These are phyloP conservation scores for Anastatica hierochuntica DNA, from an alignment of 345 rosid species.

Conservation along the genomic window DNA sequence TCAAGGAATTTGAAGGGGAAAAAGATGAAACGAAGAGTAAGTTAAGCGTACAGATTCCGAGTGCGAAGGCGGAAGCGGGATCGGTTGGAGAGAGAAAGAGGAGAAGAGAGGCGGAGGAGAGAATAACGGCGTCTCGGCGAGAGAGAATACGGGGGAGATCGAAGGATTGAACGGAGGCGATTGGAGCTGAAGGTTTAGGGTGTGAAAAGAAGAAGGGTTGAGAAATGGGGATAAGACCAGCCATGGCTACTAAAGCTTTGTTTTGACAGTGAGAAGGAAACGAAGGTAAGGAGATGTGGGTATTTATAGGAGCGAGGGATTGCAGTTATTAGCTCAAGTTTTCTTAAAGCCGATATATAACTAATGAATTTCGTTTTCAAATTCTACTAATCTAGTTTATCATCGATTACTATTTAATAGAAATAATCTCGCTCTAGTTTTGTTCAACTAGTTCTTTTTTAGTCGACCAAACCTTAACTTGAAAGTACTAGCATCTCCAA, in stretches of 20 bases:
- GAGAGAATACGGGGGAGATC: slow-evolving; percentile 16
- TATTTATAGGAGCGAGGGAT: too few species aligned
- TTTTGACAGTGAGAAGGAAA: background rate
- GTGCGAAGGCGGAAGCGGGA: slow-evolving; percentile 44
- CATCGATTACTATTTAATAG: too few species aligned
- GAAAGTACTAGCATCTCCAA: too few species aligned
- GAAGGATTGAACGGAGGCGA: slow-evolving; percentile 3
- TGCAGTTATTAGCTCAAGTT: too few species aligned
- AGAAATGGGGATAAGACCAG: slow-evolving; percentile 32
- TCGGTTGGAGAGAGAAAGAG: slow-evolving; percentile 29
- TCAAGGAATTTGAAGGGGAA: background rate
- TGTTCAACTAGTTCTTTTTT: too few species aligned
- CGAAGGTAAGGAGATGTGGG: background rate
- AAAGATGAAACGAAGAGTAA: background rate
- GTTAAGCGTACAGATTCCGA: slow-evolving; percentile 68
- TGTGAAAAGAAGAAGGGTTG: slow-evolving; percentile 7
- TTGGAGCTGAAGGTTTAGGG: slow-evolving; percentile 14
- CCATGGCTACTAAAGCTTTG: background rate
- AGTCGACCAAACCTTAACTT: too few species aligned
- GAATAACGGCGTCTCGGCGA: slow-evolving; percentile 43
- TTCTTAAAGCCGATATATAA: too few species aligned
- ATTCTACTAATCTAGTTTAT: too few species aligned
- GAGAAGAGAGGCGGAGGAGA: slow-evolving; percentile 39
- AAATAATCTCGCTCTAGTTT: too few species aligned
- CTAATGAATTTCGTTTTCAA: too few species aligned